A percentile compares a stretch with the other conserved stretches of the same genome.
Conservation (phyloP, 169 alveolate species). For the Plasmodium vinckei region DNA sequence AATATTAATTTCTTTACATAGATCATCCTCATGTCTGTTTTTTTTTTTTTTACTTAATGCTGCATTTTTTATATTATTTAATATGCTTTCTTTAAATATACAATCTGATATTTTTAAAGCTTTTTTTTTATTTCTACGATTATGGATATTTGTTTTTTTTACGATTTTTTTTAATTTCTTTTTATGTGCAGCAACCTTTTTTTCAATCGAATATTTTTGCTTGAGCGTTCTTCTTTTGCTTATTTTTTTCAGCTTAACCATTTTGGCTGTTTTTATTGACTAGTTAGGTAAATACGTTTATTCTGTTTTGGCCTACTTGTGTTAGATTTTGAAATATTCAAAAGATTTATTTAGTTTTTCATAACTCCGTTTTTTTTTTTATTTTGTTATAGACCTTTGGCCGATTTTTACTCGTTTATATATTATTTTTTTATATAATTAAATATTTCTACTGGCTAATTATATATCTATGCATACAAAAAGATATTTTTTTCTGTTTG, state of each 20-base stretch:
- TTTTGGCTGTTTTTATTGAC: background rate
- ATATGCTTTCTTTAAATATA: slow-evolving; percentile 46
- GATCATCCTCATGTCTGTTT: slow-evolving; percentile 8
- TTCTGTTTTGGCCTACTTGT: background rate
- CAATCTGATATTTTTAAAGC: slow-evolving; percentile 63
- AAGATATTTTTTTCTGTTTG: too few species aligned
- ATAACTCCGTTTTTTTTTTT: too few species aligned
- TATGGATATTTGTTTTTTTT: slow-evolving; percentile 63
- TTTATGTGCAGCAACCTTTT: slow-evolving; percentile 68
- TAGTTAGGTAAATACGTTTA: background rate
- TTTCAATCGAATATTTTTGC: slow-evolving; percentile 59
- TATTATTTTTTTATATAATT: too few species aligned
- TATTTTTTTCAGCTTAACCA: slow-evolving; percentile 49
- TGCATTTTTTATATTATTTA: slow-evolving; percentile 28
- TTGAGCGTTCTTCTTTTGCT: slow-evolving; percentile 63
- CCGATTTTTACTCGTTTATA: too few species aligned
- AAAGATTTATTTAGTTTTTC: too few species aligned
- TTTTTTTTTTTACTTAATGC: slow-evolving; percentile 37
- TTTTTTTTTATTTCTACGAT: slow-evolving; percentile 46
- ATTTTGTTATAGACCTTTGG: too few species aligned
- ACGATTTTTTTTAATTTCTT: slow-evolving; percentile 57
- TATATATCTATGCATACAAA: too few species aligned
- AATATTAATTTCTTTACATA: slow-evolving; percentile 29
- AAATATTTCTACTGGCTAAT: too few species aligned
- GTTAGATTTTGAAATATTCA: too few species aligned